Conservation (phyloP, 169 alveolate species). For the Babesia bigemina region DNA sequence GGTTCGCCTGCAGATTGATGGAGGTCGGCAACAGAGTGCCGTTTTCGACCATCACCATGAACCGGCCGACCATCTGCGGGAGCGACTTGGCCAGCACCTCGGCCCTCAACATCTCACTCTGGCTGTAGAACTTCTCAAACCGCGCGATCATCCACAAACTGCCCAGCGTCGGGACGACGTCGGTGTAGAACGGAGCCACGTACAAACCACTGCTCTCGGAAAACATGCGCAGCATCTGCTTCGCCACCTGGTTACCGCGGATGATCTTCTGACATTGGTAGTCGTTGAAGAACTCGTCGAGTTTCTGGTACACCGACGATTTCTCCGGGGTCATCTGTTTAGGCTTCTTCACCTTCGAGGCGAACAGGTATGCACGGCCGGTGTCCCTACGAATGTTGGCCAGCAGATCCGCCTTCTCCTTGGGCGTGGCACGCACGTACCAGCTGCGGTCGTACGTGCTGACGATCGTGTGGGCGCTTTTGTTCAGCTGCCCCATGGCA, state of each 20-base stretch:
- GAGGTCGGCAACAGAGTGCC: constrained; percentile 63
- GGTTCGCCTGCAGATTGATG: constrained; percentile 41
- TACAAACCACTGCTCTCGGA: constrained; percentile 59
- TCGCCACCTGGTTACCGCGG: constrained; percentile 56
- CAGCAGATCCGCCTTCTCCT: constrained; percentile 37
- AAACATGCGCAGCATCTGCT: constrained; percentile 51
- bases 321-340: constrained; percentile 40
- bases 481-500: constrained; percentile 37
- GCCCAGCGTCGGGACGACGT: constrained; percentile 64
- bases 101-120: constrained; percentile 13
- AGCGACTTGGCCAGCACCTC: constrained; percentile 36
- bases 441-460: constrained; percentile 47
- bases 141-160: constrained; percentile 54
- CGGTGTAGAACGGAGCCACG: constrained; percentile 63
- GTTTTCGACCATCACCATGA: constrained; percentile 69
- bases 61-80: constrained; percentile 53
- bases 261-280: constrained; percentile 61
- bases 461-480: constrained; percentile 34
- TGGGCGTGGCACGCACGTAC: constrained; percentile 41
- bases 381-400: constrained; percentile 57
- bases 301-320: constrained; percentile 21
- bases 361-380: constrained; percentile 41
- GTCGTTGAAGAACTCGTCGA: constrained; percentile 60
- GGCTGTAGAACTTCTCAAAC: constrained; percentile 55
- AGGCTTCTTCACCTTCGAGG: constrained; percentile 52